Conservation (phyloP, 345 rosid genomes). For the Nasturtium officinale region DNA sequence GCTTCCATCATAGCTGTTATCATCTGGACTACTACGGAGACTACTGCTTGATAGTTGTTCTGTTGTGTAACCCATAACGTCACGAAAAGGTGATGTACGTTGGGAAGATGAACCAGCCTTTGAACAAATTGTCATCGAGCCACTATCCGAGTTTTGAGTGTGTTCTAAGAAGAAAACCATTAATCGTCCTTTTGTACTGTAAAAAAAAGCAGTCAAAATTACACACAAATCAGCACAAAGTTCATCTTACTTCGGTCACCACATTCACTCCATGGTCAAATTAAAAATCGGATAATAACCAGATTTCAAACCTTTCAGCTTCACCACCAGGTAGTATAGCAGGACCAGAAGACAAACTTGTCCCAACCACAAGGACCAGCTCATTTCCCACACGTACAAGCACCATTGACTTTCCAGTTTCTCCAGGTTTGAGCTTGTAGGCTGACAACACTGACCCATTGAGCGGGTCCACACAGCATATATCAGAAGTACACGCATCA, state of each 20-base stretch:
- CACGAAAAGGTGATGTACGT: constrained; percentile 80
- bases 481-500: constrained; percentile 70
- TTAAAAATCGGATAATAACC: constrained; percentile 17
- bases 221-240: constrained; percentile 27
- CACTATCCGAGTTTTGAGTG: constrained; percentile 69
- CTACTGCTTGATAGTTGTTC: constrained; percentile 87
- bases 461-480: constrained; percentile 86
- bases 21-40: constrained; percentile 85
- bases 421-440: constrained; percentile 75
- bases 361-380: constrained; percentile 84
- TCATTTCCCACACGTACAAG: constrained; percentile 82
- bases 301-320: constrained; percentile 80
- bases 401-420: constrained; percentile 94
- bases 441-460: constrained; percentile 75
- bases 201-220: constrained; percentile 40
- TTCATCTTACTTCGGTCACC: constrained; percentile 22
- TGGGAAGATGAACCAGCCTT: constrained; percentile 78
- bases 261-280: constrained; percentile 24
- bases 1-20: constrained; percentile 72
- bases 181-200: constrained; percentile 91
- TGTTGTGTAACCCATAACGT: constrained; percentile 61
- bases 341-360: constrained; percentile 86
- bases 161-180: constrained; percentile 75
- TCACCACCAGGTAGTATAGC: constrained; percentile 97
- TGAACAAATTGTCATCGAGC: constrained; percentile 67